phyloP scores from a whole-genome alignment of 805 yeast species.

The Hanseniaspora pseudoguilliermondii region DNA sequence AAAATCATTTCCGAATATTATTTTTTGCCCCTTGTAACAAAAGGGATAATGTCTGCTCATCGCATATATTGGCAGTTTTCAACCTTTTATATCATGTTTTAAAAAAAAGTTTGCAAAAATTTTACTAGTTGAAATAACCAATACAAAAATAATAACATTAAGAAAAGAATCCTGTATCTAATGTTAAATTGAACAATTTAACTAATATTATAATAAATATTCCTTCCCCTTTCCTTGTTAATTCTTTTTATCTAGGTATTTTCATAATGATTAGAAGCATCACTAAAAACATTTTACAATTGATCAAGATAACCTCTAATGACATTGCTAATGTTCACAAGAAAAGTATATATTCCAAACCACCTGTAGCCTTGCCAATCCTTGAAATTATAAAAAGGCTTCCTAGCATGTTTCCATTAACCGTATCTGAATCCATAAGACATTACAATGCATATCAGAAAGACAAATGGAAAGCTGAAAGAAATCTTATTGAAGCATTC shows the following conservation, averaged over 20 bases:
- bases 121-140: no score
- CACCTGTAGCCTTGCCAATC: slow-evolving; percentile 58
- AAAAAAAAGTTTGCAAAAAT: no score
- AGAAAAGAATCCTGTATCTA: neutral
- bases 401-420: slow-evolving; percentile 45
- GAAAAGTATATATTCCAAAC: slow-evolving; percentile 34
- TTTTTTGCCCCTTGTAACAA: no score
- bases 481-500: slow-evolving; percentile 13
- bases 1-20: no score
- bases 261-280: neutral
- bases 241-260: neutral
- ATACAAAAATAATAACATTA: neutral
- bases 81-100: no score
- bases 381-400: slow-evolving; percentile 32
- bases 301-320: neutral
- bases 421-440: slow-evolving; percentile 35
- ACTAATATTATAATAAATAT: neutral
- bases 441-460: slow-evolving; percentile 32
- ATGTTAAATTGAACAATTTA: neutral
- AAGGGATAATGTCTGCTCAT: no score
- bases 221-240: no score
- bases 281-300: neutral
- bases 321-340: neutral
- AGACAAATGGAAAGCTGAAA: slow-evolving; percentile 26
- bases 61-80: neutral